Evolutionary conservation across 2,329 filamentous ascomycete species (phyloP), one percentile per base, ranked within the genome.

Genomic region (Neonectria hederae): DNA sequence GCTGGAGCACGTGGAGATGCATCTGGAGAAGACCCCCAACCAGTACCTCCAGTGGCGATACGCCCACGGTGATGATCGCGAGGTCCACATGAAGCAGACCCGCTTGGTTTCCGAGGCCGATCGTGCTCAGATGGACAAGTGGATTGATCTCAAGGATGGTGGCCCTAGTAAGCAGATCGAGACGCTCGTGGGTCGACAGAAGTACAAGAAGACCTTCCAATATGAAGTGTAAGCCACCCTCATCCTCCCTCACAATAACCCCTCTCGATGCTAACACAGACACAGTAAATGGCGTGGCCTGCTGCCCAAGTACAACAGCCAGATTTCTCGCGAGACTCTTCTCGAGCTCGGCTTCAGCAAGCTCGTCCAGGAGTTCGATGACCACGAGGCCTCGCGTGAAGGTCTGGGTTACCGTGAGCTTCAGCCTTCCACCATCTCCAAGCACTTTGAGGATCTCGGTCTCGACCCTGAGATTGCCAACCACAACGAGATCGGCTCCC

Each of bases 21-120:
- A 99, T 77, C 85, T 98, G 72, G 96, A 99, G 82, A 99, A 99
- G 88, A 99, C 96, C 0, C 96, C 96, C 43, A 98, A 97, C 79
- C 96, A 99, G 82, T 99, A 99, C 77, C 87, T 99, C 35, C 96
- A 98, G 82, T 99, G 96, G 96, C 92, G 96, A 74, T 99, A 98
- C 77, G 93, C 93, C 74, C 93, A 98, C 76, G 96, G 96, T 76
- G 96, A 98, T 73, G 96, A 99, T 75, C 93, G 96, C 55, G 96
- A 99, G 79, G 95, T 98, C 43, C 88, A 97, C 80, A 89, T 99
- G 89, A 99, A 99, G 87, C 94, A 97, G 82, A 98, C 95, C 53
- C 94, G 96, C 82, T 86, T 94, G 58, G 83, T 98, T 64, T 97
- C 94, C 1, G 90, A 90, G 0, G 89, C 91, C 76, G 96, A 99